Evolutionary conservation across 495 filamentous ascomycete genomes (phyloP).

Genomic region (Podospora pseudocomata): DNA sequence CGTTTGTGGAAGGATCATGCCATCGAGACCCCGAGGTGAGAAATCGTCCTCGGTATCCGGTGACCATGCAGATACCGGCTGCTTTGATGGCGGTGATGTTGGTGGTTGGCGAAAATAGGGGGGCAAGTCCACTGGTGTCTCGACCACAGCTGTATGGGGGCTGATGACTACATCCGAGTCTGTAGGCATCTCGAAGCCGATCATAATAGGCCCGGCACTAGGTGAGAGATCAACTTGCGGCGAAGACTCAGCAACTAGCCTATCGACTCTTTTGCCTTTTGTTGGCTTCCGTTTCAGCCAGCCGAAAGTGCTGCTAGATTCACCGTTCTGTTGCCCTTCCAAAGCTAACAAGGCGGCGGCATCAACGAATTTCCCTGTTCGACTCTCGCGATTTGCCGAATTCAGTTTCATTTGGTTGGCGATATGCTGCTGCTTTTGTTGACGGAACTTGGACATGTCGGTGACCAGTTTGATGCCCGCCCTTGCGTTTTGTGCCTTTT

Average conservation of each 20-base stretch:
- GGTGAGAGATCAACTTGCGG: constrained; percentile 62
- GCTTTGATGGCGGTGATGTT: constrained; percentile 64
- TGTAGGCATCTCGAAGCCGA: constrained; percentile 69
- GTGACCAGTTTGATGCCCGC: constrained; percentile 67
- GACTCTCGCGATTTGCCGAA: constrained; percentile 22
- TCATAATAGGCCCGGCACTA: constrained; percentile 69
- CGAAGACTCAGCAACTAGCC: constrained; percentile 20
- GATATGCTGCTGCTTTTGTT: constrained; percentile 26
- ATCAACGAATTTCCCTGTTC: constrained; percentile 46
- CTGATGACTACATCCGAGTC: constrained; percentile 52
- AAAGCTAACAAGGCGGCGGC: constrained; percentile 49
- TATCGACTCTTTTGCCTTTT: constrained; percentile 30
- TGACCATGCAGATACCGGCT: constrained; percentile 61
- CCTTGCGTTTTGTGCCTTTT: constrained; percentile 53
- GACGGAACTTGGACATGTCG: constrained; percentile 45
- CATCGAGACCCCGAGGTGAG: constrained; percentile 16
- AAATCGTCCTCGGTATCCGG: constrained; percentile 38
- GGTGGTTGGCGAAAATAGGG: constrained; percentile 36
- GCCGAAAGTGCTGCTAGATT: constrained; percentile 41
- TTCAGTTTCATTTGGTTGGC: constrained; percentile 22
- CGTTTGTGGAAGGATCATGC: constrained; percentile 29
- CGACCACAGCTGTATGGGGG: constrained; percentile 47
- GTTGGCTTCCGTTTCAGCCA: constrained; percentile 42
- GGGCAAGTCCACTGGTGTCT: constrained; percentile 37
- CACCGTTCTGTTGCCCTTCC: constrained; percentile 39